phyloP scores from a whole-genome alignment of 441 rosid genomes.

The Rhodomyrtus psidioides region DNA sequence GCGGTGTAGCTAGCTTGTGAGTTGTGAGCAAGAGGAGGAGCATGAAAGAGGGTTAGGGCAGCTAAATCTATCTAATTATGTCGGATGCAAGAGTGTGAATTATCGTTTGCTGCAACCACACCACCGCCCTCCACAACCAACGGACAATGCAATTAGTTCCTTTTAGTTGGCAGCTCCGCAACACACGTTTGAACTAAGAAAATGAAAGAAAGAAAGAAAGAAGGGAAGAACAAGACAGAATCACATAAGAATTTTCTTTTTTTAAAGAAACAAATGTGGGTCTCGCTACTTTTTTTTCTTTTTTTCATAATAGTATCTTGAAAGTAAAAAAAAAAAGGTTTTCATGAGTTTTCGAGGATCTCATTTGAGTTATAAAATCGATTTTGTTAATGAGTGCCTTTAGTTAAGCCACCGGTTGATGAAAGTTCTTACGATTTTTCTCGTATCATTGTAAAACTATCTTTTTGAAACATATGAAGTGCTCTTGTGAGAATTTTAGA shows the following conservation, averaged over 20 bases:
- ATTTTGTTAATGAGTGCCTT: no score
- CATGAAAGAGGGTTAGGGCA: neutral
- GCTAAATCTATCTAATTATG: neutral
- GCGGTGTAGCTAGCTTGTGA: neutral
- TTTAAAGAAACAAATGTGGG: neutral
- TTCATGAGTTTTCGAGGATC: no score
- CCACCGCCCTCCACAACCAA: neutral
- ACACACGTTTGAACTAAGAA: neutral
- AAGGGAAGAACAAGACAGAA: neutral
- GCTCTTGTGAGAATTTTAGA: no score
- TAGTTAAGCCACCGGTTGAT: no score
- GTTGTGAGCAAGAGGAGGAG: neutral
- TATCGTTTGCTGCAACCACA: neutral
- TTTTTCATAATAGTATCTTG: rapidly evolving
- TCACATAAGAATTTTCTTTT: neutral
- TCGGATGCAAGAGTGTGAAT: neutral
- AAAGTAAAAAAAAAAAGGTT: no score
- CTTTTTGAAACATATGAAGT: no score
- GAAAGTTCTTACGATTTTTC: no score
- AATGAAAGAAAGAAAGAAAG: neutral
- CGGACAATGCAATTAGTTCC: neutral
- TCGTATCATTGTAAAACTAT: no score
- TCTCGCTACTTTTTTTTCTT: neutral
- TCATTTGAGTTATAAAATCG: no score
- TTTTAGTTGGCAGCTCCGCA: neutral